phyloP scores from a whole-genome alignment of 2,329 filamentous ascomycete genomes.

The Botrytis fragariae region DNA sequence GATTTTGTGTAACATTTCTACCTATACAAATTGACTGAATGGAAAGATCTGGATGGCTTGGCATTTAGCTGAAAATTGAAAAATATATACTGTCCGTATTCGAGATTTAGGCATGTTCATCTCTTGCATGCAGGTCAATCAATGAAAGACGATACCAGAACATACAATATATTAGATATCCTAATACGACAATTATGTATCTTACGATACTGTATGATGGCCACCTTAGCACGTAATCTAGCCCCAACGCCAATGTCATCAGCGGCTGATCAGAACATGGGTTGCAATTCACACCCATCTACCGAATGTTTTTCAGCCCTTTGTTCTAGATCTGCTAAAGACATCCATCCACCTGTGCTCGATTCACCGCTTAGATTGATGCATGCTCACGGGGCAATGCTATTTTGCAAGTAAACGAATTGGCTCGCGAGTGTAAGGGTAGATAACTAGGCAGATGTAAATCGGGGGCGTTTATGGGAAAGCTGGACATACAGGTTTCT shows the following conservation, averaged over 20 bases:
- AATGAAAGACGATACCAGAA: neutral
- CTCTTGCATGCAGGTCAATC: neutral
- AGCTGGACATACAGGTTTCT: slow-evolving; percentile 10
- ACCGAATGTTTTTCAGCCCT: neutral
- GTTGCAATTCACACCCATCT: neutral
- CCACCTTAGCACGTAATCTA: slow-evolving; percentile 10
- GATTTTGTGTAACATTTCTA: slow-evolving; percentile 7
- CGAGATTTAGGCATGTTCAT: neutral
- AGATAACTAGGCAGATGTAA: slow-evolving; percentile 11
- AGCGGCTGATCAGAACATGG: slow-evolving; percentile 11
- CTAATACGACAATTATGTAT: slow-evolving; percentile 9
- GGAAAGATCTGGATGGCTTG: slow-evolving; percentile 10
- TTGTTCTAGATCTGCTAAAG: neutral
- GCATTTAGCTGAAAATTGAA: slow-evolving; percentile 14
- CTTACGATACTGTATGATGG: slow-evolving; percentile 1
- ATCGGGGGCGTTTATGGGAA: slow-evolving; percentile 8
- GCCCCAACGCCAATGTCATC: slow-evolving; percentile 4
- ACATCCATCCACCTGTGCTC: neutral
- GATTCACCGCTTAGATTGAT: slow-evolving; percentile 2
- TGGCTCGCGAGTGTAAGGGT: neutral
- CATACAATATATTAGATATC: neutral
- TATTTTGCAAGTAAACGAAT: neutral
- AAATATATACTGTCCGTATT: neutral
- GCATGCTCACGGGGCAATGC: neutral
- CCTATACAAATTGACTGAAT: slow-evolving; percentile 1